Evolutionary conservation across 106 monocot species (phyloP).

Genomic region (Ottelia alismoides): DNA sequence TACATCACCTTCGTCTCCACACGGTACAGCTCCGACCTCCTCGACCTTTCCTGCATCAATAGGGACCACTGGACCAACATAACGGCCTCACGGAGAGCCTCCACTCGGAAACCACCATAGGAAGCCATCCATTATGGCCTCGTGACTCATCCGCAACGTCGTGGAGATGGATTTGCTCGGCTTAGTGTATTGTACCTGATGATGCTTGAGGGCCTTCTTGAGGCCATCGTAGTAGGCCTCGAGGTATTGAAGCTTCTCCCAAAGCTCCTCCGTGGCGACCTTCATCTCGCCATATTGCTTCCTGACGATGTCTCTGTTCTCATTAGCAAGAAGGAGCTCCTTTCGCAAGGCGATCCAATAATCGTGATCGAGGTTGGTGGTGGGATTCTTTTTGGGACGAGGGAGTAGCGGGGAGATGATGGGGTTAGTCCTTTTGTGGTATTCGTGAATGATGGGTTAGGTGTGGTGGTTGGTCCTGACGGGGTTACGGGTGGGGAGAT

Average conservation of each 20-base stretch:
- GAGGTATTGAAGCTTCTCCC: conserved; percentile 45
- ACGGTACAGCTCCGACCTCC: conserved; percentile 47
- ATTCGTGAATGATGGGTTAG: background rate
- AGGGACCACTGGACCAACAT: conserved; percentile 72
- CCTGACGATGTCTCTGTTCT: conserved; percentile 50
- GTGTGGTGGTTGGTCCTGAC: background rate
- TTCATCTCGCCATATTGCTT: conserved; percentile 66
- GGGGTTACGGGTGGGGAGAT: conserved; percentile 11
- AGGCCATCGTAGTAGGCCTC: conserved; percentile 72
- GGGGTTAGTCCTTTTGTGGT: background rate
- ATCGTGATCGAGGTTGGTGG: background rate
- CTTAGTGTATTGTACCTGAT: too few species aligned
- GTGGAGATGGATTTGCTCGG: conserved; percentile 11
- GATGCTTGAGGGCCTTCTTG: conserved; percentile 60
- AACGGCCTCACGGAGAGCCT: too few species aligned
- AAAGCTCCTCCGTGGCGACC: conserved; percentile 50
- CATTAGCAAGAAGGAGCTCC: conserved; percentile 65
- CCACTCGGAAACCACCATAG: conserved; percentile 73
- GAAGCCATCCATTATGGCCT: conserved; percentile 95
- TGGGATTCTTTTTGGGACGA: conserved; percentile 12
- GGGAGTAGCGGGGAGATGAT: conserved; percentile 18
- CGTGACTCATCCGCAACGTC: conserved; percentile 68
- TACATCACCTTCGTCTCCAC: conserved; percentile 65
- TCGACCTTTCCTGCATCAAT: conserved; percentile 32
- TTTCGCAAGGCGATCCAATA: conserved; percentile 23